A percentile compares a stretch with the other conserved stretches of the same genome.
Conservation (phyloP, 345 rosid genomes). For the Citrus inodora region DNA sequence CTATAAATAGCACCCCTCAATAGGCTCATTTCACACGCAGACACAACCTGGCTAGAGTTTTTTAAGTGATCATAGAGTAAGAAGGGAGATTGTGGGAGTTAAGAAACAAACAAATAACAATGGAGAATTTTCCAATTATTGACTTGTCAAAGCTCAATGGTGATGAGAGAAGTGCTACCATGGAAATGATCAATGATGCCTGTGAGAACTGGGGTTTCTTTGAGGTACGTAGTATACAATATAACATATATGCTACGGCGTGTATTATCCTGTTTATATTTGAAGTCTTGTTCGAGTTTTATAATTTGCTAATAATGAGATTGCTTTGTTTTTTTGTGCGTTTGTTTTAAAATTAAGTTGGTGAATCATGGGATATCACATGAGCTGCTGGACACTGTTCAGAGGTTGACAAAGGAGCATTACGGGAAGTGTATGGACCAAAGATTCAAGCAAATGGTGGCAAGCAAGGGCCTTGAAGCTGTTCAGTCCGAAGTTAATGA, state of each 20-base stretch:
- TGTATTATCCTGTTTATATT: neutral
- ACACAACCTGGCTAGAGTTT: slow-evolving; percentile 4
- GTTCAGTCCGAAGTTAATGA: slow-evolving; percentile 52
- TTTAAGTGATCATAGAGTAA: neutral
- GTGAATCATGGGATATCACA: slow-evolving; percentile 66
- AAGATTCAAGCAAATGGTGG: slow-evolving; percentile 69
- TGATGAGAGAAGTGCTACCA: slow-evolving; percentile 50
- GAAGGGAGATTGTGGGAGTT: neutral
- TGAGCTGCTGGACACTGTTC: slow-evolving; percentile 67
- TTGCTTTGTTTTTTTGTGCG: neutral
- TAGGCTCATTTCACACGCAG: slow-evolving; percentile 18
- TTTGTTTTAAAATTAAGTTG: slow-evolving; percentile 31
- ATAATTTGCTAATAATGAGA: neutral
- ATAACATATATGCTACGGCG: neutral
- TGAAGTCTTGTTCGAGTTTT: neutral
- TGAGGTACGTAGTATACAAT: slow-evolving; percentile 41
- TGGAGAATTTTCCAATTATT: slow-evolving; percentile 63
- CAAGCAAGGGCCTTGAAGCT: slow-evolving; percentile 48
- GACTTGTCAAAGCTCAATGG: slow-evolving; percentile 61
- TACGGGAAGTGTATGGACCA: slow-evolving; percentile 60
- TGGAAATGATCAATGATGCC: slow-evolving; percentile 64
- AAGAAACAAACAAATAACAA: slow-evolving; percentile 13
- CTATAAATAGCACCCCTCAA: slow-evolving; percentile 45
- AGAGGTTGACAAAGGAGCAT: slow-evolving; percentile 66
- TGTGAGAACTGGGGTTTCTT: slow-evolving; percentile 88